These are phyloP conservation scores for Penicillium arizonense DNA, from an alignment of 495 filamentous ascomycete species.

Conservation along the genomic window DNA sequence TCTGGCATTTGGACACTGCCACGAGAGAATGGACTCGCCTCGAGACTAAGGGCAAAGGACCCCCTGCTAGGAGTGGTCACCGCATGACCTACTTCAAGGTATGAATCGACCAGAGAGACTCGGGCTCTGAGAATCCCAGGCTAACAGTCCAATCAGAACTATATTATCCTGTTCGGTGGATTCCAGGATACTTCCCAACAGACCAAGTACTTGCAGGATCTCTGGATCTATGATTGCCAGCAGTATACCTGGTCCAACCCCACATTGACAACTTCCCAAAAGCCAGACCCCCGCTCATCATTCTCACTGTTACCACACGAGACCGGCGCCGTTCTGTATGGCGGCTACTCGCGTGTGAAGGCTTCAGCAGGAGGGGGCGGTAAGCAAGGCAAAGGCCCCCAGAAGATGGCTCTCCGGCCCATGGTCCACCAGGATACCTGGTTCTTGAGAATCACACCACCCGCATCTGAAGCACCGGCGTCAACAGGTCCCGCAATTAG, in stretches of 20 bases:
- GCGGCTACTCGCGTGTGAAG: conserved; percentile 92
- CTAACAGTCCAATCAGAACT: conserved; percentile 44
- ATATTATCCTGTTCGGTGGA: conserved; percentile 73
- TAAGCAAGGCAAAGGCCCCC: conserved; percentile 61
- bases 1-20: conserved; percentile 84
- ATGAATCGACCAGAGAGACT: conserved; percentile 27
- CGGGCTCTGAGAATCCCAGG: background rate
- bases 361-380: conserved; percentile 42
- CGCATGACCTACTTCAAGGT: conserved; percentile 92
- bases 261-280: conserved; percentile 68
- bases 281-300: conserved; percentile 85
- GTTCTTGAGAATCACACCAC: conserved; percentile 80
- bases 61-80: conserved; percentile 88
- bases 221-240: conserved; percentile 68
- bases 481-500: conserved; percentile 66
- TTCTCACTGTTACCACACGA: conserved; percentile 92
- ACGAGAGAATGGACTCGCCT: conserved; percentile 86
- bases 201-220: conserved; percentile 79
- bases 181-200: conserved; percentile 95
- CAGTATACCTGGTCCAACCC: conserved; percentile 78
- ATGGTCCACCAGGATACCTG: conserved; percentile 92
- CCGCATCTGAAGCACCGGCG: conserved; percentile 57
- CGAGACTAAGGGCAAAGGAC: conserved; percentile 82
- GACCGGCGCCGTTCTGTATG: conserved; percentile 81
- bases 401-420: conserved; percentile 73